Percentiles rank a stretch among this genome's conserved stretches.
These are phyloP conservation scores for Oropetium thomaeum DNA, from an alignment of 176 grass and related monocot species.

Conservation along the genomic window DNA sequence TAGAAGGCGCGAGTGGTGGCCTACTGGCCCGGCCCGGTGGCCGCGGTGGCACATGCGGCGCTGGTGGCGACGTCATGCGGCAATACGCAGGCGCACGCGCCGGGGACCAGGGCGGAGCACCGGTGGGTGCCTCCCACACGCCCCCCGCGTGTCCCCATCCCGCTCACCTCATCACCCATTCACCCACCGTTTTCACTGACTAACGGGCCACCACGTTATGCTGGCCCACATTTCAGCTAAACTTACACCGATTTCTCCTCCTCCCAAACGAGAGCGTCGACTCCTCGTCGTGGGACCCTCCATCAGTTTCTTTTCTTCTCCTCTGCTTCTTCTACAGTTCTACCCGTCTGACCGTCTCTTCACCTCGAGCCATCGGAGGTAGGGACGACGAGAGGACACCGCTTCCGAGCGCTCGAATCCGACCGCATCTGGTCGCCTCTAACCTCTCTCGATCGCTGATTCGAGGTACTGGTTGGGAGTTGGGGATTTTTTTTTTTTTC, in stretches of 20 bases:
- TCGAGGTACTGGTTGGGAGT: background rate
- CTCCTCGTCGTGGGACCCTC: background rate
- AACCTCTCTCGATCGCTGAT: background rate
- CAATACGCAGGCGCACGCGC: constrained; percentile 1
- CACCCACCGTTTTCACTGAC: background rate
- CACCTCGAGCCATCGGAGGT: background rate
- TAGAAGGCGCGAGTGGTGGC: background rate
- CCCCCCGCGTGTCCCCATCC: constrained; percentile 10
- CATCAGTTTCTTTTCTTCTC: constrained; percentile 13
- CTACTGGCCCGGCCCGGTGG: too few species aligned
- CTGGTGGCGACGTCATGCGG: background rate
- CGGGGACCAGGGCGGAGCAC: constrained; percentile 5
- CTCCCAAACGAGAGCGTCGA: background rate
- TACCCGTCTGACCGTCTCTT: background rate
- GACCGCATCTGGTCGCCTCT: background rate
- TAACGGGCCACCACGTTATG: background rate
- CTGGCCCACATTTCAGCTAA: background rate
- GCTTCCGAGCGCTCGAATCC: background rate
- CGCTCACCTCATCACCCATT: background rate
- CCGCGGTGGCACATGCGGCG: background rate
- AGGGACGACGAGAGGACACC: background rate
- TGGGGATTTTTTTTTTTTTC: too few species aligned
- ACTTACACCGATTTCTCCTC: background rate
- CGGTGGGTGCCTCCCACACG: constrained; percentile 42
- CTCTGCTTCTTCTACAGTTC: background rate